Percentiles rank a stretch among this genome's conserved stretches.
phyloP scores from a whole-genome alignment of 306 rosid genomes.

The Hippophae tibetana region DNA sequence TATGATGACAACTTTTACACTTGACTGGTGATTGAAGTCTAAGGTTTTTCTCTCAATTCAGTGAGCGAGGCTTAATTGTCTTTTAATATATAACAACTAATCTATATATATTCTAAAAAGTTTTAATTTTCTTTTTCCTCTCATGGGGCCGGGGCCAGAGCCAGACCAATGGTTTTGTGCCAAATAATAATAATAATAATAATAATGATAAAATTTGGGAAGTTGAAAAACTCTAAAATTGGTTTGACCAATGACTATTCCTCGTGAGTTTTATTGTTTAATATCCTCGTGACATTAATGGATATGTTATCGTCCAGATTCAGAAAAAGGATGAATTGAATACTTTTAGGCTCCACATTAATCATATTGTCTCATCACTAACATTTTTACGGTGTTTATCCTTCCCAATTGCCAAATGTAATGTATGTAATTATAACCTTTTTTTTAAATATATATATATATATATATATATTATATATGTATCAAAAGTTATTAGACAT shows the following conservation, averaged over 20 bases:
- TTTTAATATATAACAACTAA: background rate
- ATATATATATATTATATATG: too few relatives aligned
- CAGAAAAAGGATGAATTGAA: conserved; percentile 16
- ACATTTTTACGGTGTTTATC: conserved; percentile 33
- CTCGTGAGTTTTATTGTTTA: background rate
- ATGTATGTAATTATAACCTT: too few relatives aligned
- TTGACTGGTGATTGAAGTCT: conserved; percentile 23
- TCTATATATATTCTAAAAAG: conserved; percentile 4
- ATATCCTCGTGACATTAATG: conserved; percentile 17
- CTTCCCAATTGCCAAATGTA: background rate
- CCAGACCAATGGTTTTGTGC: conserved; percentile 3
- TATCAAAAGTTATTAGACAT: too few relatives aligned
- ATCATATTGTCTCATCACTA: conserved; percentile 44
- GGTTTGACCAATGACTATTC: conserved; percentile 8
- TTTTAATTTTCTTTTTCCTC: background rate
- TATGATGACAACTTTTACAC: conserved; percentile 17
- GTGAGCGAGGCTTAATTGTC: conserved; percentile 1
- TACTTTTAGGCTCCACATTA: conserved; percentile 40
- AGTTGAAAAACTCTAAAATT: conserved; percentile 1
- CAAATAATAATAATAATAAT: background rate
- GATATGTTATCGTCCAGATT: conserved; percentile 35
- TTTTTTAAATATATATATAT: too few relatives aligned
- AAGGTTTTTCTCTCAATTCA: conserved; percentile 23
- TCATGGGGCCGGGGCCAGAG: conserved; percentile 2
- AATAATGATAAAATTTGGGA: conserved; percentile 7